Evolutionary conservation across 2,329 filamentous ascomycete species (phyloP), one percentile per base, ranked within the genome.

Genomic region (Neocatenulostroma microsporum): DNA sequence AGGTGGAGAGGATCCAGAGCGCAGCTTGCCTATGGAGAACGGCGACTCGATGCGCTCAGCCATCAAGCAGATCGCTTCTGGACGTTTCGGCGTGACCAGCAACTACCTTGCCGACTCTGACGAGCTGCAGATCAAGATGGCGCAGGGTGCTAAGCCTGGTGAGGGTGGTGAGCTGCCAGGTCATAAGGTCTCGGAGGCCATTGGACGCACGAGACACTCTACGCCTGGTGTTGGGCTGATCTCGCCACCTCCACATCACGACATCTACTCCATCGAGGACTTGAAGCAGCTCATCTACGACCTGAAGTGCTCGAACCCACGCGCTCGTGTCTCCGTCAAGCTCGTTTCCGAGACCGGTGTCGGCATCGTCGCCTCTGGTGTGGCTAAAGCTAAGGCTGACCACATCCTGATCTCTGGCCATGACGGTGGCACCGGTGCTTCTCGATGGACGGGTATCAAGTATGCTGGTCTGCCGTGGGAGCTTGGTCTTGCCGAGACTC

Each of bases 81-180:
- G 89, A 46, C 84, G 89, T 56, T 96, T 96, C 56, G 89, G 89
- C 71, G 89, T 95, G 45, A 96, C 89, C 2, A 91, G 85, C 41
- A 84, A 86, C 59, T 96, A 95, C 60, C 77, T 96, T 12, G 86
- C 88, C 33, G 89, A 96, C 62, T 85, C 89, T 13, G 89, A 96
- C 56, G 88, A 96, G 67, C 72, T 96, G 30, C 89, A 96, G 64
- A 96, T 96, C 68, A 96, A 96, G 76, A 96, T 96, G 89, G 89
- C 89, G 8, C 89, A 96, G 67, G 89, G 89, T 61, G 89, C 89
- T 45, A 96, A 96, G 75, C 89, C 89, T 39, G 89, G 89, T 64
- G 89, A 96, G 65, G 89, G 89, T 70, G 89, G 89, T 74, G 89
- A 96, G 65, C 77, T 96, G 57, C 89, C 89, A 33, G 89, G 89